phyloP scores from a whole-genome alignment of 345 rosid genomes.

The Boechera retrofracta region DNA sequence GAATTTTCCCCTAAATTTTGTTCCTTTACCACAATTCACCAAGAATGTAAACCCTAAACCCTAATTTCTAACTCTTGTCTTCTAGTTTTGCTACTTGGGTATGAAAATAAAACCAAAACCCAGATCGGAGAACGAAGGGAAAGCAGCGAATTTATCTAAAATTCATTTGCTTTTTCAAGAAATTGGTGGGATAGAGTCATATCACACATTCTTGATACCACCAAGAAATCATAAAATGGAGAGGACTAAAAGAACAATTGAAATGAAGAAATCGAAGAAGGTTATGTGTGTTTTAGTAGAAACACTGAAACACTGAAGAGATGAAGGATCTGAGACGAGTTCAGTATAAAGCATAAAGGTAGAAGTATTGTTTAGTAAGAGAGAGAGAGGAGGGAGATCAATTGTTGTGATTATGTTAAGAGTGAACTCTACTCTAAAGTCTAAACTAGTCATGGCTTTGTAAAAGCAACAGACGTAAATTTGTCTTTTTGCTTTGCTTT shows the following conservation, averaged over 20 bases:
- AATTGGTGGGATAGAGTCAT: not conserved
- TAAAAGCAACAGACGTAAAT: not conserved
- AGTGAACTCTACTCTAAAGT: constrained; percentile 35
- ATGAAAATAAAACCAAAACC: constrained; percentile 17
- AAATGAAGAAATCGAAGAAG: constrained; percentile 14
- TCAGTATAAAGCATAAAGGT: constrained; percentile 22
- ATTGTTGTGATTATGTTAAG: constrained; percentile 24
- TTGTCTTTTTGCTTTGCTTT: constrained; percentile 6
- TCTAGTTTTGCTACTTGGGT: not conserved
- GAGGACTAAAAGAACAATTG: constrained; percentile 20
- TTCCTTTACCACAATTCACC: constrained; percentile 36
- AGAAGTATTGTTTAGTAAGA: not conserved
- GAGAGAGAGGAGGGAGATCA: constrained; percentile 20
- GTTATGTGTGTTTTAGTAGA: constrained; percentile 1
- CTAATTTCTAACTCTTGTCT: constrained; percentile 7
- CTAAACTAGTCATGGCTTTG: constrained; percentile 19
- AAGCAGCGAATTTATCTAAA: constrained; percentile 21
- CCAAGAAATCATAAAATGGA: constrained; percentile 37
- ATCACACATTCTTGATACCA: constrained; percentile 30
- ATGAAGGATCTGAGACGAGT: constrained; percentile 28
- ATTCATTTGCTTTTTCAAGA: constrained; percentile 18
- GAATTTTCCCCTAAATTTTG: constrained; percentile 10
- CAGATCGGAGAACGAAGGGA: constrained; percentile 21
- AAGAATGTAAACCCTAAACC: constrained; percentile 7
- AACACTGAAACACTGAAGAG: constrained; percentile 9